phyloP scores from a whole-genome alignment of 805 yeast genomes.

The Sugiyamaella marilandica region DNA sequence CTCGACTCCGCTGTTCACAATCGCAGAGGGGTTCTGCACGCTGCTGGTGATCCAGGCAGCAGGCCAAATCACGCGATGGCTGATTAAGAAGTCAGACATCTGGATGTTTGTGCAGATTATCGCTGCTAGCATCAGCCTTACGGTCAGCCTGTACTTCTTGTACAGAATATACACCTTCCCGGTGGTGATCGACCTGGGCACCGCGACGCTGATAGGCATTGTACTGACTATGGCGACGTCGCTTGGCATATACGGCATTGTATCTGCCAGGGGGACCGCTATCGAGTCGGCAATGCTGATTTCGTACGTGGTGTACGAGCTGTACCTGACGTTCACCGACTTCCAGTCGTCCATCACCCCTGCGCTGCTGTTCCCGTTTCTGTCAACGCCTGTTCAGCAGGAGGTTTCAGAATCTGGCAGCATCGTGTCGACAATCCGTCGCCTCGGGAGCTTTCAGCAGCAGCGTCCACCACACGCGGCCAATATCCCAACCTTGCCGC shows the following conservation, averaged over 20 bases:
- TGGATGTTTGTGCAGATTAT: slow-evolving; percentile 75
- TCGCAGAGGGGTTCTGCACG: slow-evolving; percentile 90
- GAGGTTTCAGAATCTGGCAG: neutral
- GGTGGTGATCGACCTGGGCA: slow-evolving; percentile 56
- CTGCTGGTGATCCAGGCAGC: slow-evolving; percentile 86
- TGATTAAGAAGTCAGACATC: slow-evolving; percentile 62
- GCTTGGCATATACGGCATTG: slow-evolving; percentile 77
- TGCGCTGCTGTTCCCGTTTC: slow-evolving; percentile 16
- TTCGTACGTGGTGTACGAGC: slow-evolving; percentile 87
- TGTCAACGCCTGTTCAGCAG: slow-evolving; percentile 2
- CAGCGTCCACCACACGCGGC: neutral
- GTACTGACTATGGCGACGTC: slow-evolving; percentile 70
- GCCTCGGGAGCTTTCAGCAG: neutral
- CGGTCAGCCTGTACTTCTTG: slow-evolving; percentile 72
- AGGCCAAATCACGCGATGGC: slow-evolving; percentile 75
- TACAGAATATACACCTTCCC: slow-evolving; percentile 78
- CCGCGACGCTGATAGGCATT: slow-evolving; percentile 83
- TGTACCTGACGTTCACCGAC: slow-evolving; percentile 89
- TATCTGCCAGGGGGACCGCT: slow-evolving; percentile 81
- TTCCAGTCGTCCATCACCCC: slow-evolving; percentile 42
- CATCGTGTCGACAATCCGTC: neutral
- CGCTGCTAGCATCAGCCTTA: slow-evolving; percentile 66
- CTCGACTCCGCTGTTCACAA: slow-evolving; percentile 84
- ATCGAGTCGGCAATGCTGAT: slow-evolving; percentile 80
- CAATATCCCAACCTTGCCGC: slow-evolving; percentile 33